Evolutionary conservation across 257 asterid species (phyloP).

Genomic region (Solanum appendiculatum): DNA sequence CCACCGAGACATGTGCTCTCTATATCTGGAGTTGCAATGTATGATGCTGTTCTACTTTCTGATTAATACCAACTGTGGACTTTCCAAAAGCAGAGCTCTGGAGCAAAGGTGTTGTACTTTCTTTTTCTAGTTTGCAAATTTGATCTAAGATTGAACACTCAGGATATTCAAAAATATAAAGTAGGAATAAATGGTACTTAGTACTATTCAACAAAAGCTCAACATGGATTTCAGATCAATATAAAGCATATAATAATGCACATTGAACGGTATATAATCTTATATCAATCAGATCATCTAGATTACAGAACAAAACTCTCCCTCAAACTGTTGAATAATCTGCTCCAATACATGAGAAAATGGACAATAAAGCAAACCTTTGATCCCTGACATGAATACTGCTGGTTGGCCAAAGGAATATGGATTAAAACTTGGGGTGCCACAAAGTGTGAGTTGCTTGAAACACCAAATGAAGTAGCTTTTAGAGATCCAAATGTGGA

Average conservation of each 20-base stretch:
- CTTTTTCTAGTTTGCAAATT: background rate
- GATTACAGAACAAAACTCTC: no score
- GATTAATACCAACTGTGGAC: background rate
- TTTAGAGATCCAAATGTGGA: no score
- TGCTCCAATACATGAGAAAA: background rate
- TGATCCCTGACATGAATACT: background rate
- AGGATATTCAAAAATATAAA: no score
- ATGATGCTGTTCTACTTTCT: slow-evolving; percentile 38
- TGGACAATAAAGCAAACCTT: background rate
- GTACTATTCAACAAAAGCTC: background rate
- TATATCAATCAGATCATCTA: background rate
- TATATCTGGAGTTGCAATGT: slow-evolving; percentile 40
- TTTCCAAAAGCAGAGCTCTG: background rate
- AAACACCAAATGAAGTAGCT: no score
- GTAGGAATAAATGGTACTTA: background rate
- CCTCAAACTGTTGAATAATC: no score
- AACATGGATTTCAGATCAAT: background rate
- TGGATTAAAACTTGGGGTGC: background rate
- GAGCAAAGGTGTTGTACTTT: background rate
- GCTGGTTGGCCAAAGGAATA: background rate
- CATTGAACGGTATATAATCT: background rate
- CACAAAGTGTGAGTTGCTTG: background rate
- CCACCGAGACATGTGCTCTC: slow-evolving; percentile 22
- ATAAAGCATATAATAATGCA: background rate
- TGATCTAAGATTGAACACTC: background rate